Conservation (phyloP, 176 grass and related monocot genomes). For the Cymbopogon citratus region DNA sequence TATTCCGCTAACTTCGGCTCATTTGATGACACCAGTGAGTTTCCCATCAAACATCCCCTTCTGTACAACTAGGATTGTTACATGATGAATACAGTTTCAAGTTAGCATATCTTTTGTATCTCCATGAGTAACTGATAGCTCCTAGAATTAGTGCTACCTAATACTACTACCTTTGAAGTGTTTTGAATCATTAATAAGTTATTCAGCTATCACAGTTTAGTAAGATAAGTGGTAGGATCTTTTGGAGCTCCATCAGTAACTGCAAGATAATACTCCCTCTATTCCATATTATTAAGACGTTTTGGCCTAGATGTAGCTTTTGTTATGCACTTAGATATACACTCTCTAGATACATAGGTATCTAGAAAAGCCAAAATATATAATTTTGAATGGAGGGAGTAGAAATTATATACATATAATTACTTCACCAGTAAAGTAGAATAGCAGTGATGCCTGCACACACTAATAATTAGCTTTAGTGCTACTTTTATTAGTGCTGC, state of each 20-base stretch:
- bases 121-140: no score
- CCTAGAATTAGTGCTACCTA: background rate
- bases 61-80: background rate
- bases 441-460: background rate
- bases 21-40: constrained; percentile 1
- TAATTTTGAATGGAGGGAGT: no score
- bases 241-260: no score
- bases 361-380: no score
- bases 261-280: no score
- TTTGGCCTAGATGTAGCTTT: no score
- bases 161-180: background rate
- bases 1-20: background rate
- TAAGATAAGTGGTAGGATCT: background rate
- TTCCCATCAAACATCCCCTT: background rate
- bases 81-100: no score
- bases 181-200: background rate
- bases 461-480: background rate
- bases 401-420: no score
- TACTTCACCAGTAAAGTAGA: no score
- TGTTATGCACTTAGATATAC: no score
- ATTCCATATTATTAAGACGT: no score
- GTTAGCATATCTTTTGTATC: background rate
- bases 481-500: background rate
- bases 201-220: background rate
- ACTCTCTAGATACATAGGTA: no score